Percentiles rank a stretch among this genome's conserved stretches.
Conservation (phyloP, 2,329 filamentous ascomycete genomes). For the Aspergillus sp. region DNA sequence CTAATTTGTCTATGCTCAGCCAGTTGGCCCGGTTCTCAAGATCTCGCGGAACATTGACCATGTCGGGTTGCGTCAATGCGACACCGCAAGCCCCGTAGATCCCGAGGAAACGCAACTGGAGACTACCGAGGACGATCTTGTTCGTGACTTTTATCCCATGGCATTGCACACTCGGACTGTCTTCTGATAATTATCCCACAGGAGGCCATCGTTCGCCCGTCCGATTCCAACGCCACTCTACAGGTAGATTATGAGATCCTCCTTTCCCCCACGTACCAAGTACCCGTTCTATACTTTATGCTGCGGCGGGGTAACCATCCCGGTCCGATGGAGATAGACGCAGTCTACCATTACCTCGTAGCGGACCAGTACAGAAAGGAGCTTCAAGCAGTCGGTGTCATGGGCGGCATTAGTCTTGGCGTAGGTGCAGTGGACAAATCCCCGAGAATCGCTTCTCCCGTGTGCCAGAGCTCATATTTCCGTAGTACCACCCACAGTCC, state of each 20-base stretch:
- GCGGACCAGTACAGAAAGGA: conserved; percentile 63
- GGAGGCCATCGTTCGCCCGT: conserved; percentile 43
- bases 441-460: conserved; percentile 17
- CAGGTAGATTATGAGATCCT: conserved; percentile 70
- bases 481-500: conserved; percentile 77
- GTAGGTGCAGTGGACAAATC: conserved; percentile 54
- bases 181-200: conserved; percentile 35
- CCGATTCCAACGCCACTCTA: conserved; percentile 39
- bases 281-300: conserved; percentile 75
- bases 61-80: conserved; percentile 5
- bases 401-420: conserved; percentile 74
- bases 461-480: conserved; percentile 36
- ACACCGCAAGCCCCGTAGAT: conserved; percentile 11
- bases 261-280: conserved; percentile 71
- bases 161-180: conserved; percentile 9
- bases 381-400: conserved; percentile 61
- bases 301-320: conserved; percentile 58
- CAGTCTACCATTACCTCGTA: conserved; percentile 69
- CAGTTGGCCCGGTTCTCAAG: conserved; percentile 26
- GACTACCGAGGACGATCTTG: conserved; percentile 30
- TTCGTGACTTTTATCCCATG: conserved; percentile 16
- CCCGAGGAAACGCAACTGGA: conserved; percentile 21
- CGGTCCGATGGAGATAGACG: conserved; percentile 62
- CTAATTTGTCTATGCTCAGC: conserved; percentile 15
- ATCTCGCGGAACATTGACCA: conserved; percentile 27